Base-by-base conservation (phyloP, 148 eudicot genomes). In the Nepenthes gracilis region DNA sequence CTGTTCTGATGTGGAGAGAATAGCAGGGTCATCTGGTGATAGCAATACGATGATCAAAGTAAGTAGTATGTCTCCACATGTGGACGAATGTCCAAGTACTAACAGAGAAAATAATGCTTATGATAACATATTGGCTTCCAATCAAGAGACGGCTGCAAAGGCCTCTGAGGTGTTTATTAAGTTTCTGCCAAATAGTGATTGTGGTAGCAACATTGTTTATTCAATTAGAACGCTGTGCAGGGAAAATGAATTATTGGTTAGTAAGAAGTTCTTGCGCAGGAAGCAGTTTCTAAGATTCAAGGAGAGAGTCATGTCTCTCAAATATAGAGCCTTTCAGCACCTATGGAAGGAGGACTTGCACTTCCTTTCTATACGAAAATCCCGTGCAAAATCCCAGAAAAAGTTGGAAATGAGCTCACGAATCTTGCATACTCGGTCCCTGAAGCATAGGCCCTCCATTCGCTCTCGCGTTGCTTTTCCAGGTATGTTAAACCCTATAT, bases 291-390 rank as follows among this genome's bases (percentile, higher is more conserved):
- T 70, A 55, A 83, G 33, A 43, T 82, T 86, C 61, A 84, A 81
- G 72, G 99, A 88, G 81, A 86, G 80, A 61, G 80, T 76, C 23
- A 47, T 80, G 15, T 65, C 77, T n/a, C 72, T 93, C 61, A 93
- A 86, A 67, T 88, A 74, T 65, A 82, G 81, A 69, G 87, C 78
- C 54, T 75, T 81, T 58, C 85, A 76, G 72, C 77, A 81, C 55
- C 73, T 81, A 33, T 93, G 96, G 96, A 86, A 84, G 74, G 87
- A 86, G 70, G 87, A 83, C 43, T 52, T 81, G 70, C 84, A 77
- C n/a, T 56, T 75, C 65, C 84, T 77, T 61, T 81, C 89, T 54
- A 35, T 76, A 37, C 83, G 68, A 64, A 88, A 72, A 64, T 60
- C 68, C 47, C 78, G 80, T 9, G 54, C 68, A 10, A 93, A 84